Conservation (phyloP, 2,329 filamentous ascomycete species). For the Alternaria consortialis region DNA sequence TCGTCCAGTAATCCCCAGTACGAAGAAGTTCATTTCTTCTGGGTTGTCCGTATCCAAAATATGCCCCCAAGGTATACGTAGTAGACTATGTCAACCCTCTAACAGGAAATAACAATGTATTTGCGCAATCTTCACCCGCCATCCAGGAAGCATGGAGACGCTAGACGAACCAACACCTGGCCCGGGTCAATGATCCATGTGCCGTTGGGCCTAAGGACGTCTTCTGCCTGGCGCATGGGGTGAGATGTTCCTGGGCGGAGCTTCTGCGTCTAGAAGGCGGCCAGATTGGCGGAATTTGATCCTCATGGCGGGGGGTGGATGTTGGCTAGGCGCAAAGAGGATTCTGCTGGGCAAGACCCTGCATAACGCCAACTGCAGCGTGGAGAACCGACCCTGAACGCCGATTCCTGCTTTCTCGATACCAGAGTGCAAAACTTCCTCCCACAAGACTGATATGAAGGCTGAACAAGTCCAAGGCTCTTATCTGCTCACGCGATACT, state of each 20-base stretch:
- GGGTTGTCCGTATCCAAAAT: no score
- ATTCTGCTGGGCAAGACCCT: slow-evolving; percentile 34
- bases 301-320: background rate
- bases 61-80: no score
- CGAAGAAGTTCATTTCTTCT: background rate
- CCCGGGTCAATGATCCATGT: slow-evolving; percentile 2
- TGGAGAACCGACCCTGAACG: slow-evolving; percentile 18
- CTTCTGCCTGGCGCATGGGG: slow-evolving; percentile 8
- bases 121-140: slow-evolving; percentile 2
- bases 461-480: background rate
- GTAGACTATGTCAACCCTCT: no score
- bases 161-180: background rate
- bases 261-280: slow-evolving; percentile 6
- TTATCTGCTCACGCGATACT: slow-evolving; percentile 25
- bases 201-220: slow-evolving; percentile 17
- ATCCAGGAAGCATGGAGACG: background rate
- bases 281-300: slow-evolving; percentile 17
- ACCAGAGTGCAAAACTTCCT: background rate
- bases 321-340: slow-evolving; percentile 11
- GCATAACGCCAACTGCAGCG: slow-evolving; percentile 31
- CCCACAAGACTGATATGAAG: background rate
- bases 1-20: background rate
- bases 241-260: slow-evolving; percentile 9
- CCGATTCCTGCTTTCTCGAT: background rate
- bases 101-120: background rate